Evolutionary conservation across 169 alveolate genomes (phyloP), one percentile per base, ranked within the genome.

Genomic region (Theileria orientalis): DNA sequence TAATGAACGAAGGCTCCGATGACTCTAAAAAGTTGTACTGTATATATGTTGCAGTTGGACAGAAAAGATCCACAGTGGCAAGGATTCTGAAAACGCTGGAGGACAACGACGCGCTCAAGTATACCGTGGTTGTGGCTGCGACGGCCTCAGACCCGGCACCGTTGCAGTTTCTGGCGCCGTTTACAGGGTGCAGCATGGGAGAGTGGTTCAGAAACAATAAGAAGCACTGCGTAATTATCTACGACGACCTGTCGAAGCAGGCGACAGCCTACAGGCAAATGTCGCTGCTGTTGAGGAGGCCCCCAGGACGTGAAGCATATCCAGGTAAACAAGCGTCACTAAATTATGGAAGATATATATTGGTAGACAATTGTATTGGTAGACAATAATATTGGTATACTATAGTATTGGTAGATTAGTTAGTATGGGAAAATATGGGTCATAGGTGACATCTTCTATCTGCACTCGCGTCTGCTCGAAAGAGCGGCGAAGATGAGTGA

Each of bases 71-170:
- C 46, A 96, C 98, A 30, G 97, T 96, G 51, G 97, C 98, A 19
- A 91, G 94, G 75, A 93, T 95, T 51, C 95, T 92, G 59, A 91
- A 93, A 82, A 84, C 91, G 8, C 84, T 96, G 21, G 93, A 91
- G 69, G 91, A 94, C 47, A 72, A 92, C 74, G 98, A 92, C 61
- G 95, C 97, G 60, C 79, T 96, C 91, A 92, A 95, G 78, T 96
- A 96, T 92, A 92, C 99, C 51, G 94, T 94, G 21, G 93, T 97
- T 47, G 97, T 97, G 23, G 98, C 98, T 44, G 98, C 99, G 47
- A 96, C 99, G n/a, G 99, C 99, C n/a, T 95, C 99, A 11, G 98
- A 97, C 86, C 98, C 99, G 27, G 99, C 99, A 14, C 98, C 99
- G 27, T 90, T 96, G 56, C 98, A 97, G 92, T 96, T 94, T 89